phyloP scores from a whole-genome alignment of 2,329 filamentous ascomycete genomes.

The Alternaria sp. region DNA sequence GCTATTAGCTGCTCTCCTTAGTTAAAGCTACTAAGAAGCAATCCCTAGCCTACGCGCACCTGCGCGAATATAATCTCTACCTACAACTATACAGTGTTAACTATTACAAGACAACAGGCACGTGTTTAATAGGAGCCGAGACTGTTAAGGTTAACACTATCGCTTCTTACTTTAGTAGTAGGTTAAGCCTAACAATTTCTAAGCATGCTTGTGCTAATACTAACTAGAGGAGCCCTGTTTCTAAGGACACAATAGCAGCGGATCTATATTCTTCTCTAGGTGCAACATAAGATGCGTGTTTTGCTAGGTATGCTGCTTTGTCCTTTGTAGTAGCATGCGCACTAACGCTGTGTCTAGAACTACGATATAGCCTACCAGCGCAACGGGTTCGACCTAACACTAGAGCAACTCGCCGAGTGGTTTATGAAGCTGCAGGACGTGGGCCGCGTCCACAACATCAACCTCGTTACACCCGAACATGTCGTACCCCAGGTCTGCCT shows the following conservation, averaged over 20 bases:
- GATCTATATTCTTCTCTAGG: slow-evolving; percentile 81
- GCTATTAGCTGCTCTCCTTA: slow-evolving; percentile 72
- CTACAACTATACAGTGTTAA: slow-evolving; percentile 79
- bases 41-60: slow-evolving; percentile 73
- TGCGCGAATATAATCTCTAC: slow-evolving; percentile 81
- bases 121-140: slow-evolving; percentile 76
- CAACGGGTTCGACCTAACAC: slow-evolving; percentile 80
- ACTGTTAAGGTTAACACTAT: slow-evolving; percentile 83
- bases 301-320: slow-evolving; percentile 21
- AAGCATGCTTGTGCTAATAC: neutral
- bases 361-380: slow-evolving; percentile 81
- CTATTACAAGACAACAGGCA: slow-evolving; percentile 77
- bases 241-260: slow-evolving; percentile 80
- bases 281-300: slow-evolving; percentile 74
- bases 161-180: slow-evolving; percentile 79
- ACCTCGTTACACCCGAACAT: slow-evolving; percentile 85
- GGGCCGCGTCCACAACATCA: slow-evolving; percentile 88
- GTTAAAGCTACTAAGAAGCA: slow-evolving; percentile 75
- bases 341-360: slow-evolving; percentile 54
- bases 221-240: slow-evolving; percentile 74
- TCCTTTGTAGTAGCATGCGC: neutral
- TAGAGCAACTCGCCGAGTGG: slow-evolving; percentile 81
- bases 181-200: neutral
- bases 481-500: slow-evolving; percentile 83
- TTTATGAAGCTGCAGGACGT: slow-evolving; percentile 81